Evolutionary conservation across 2,329 filamentous ascomycete species (phyloP).

Genomic region (Pseudogymnoascus sp.): DNA sequence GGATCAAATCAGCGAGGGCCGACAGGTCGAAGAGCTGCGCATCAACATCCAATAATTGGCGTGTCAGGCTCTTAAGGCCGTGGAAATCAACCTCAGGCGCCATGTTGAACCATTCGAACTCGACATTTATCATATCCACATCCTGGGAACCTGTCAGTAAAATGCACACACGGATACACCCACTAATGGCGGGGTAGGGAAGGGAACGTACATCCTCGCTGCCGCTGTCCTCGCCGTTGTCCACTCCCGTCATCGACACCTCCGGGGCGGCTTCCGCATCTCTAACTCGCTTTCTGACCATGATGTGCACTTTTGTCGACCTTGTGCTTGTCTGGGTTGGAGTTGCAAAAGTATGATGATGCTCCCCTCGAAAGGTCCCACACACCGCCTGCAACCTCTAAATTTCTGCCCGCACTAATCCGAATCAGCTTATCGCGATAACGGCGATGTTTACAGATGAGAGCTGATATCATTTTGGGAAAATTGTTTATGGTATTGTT

Average conservation of each 20-base stretch:
- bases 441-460: neutral
- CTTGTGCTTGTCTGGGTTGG: constrained; percentile 5
- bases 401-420: constrained; percentile 13
- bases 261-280: constrained; percentile 30
- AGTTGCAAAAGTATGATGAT: neutral
- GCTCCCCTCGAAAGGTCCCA: constrained; percentile 7
- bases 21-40: constrained; percentile 81
- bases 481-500: neutral
- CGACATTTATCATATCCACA: constrained; percentile 85
- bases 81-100: constrained; percentile 87
- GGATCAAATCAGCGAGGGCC: constrained; percentile 74
- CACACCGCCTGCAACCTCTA: constrained; percentile 13
- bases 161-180: neutral
- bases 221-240: constrained; percentile 25
- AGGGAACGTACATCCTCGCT: constrained; percentile 26
- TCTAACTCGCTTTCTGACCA: constrained; percentile 32
- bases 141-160: constrained; percentile 48
- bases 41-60: constrained; percentile 90
- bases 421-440: constrained; percentile 13
- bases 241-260: constrained; percentile 22
- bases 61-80: constrained; percentile 80
- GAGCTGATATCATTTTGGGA: neutral
- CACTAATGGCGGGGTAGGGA: constrained; percentile 9
- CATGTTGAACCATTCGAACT: constrained; percentile 99
- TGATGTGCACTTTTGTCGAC: constrained; percentile 19